These are phyloP conservation scores for Capronia americana DNA, from an alignment of 2,329 filamentous ascomycete species.

Conservation along the genomic window DNA sequence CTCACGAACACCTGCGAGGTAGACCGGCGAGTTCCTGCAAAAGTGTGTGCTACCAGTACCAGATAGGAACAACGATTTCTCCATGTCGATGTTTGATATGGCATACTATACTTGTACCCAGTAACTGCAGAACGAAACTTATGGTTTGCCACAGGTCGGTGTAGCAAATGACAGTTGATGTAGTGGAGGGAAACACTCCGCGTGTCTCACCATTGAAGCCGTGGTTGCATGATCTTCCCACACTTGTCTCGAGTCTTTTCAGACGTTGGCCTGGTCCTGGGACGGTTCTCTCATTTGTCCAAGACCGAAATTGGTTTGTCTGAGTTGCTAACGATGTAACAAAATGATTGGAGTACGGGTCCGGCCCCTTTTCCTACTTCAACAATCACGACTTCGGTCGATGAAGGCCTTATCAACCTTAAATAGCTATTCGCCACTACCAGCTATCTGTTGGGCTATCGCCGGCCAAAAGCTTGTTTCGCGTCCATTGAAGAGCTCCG, in stretches of 20 bases:
- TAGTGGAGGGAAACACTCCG: slow-evolving; percentile 21
- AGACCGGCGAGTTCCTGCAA: not conserved
- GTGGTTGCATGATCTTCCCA: slow-evolving; percentile 31
- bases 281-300: slow-evolving; percentile 21
- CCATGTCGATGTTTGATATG: not conserved
- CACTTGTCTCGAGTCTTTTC: slow-evolving; percentile 26
- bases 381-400: slow-evolving; percentile 11
- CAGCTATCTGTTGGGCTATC: slow-evolving; percentile 24
- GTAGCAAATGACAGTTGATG: slow-evolving; percentile 25
- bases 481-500: not conserved
- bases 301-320: slow-evolving; percentile 26
- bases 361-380: slow-evolving; percentile 21
- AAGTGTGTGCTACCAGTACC: no score
- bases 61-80: no score
- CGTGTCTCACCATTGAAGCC: slow-evolving; percentile 37
- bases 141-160: slow-evolving; percentile 31
- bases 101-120: no score
- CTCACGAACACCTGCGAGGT: not conserved
- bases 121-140: not conserved
- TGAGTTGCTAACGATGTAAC: slow-evolving; percentile 18
- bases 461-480: slow-evolving; percentile 28
- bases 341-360: slow-evolving; percentile 14
- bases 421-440: slow-evolving; percentile 34
- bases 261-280: slow-evolving; percentile 25
- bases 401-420: slow-evolving; percentile 26